Conservation (phyloP, 306 rosid species). For the Bauhinia variegata region DNA sequence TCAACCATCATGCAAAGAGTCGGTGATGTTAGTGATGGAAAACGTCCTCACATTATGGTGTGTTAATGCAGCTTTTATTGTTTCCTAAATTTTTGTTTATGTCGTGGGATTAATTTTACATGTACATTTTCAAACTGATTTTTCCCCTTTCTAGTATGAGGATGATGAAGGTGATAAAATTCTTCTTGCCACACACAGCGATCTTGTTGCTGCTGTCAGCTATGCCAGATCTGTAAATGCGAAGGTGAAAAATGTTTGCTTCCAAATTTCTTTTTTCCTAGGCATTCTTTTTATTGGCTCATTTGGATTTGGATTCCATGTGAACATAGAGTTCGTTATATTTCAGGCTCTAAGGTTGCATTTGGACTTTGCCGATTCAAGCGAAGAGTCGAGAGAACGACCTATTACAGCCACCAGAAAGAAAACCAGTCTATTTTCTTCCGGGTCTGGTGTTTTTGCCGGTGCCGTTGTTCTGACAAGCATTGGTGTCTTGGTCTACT, state of each 20-base stretch:
- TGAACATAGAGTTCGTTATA: too few species aligned
- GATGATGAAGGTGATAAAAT: conserved; percentile 95
- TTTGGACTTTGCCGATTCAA: conserved; percentile 61
- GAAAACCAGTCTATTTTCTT: conserved; percentile 39
- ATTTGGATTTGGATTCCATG: too few species aligned
- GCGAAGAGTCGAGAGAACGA: conserved; percentile 28
- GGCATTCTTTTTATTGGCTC: too few species aligned
- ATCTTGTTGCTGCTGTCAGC: conserved; percentile 73
- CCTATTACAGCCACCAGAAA: conserved; percentile 30
- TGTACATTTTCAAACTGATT: conserved; percentile 7
- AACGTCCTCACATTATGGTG: conserved; percentile 75
- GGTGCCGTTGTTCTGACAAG: conserved; percentile 62
- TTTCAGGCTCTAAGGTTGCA: conserved; percentile 82
- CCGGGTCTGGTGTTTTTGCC: conserved; percentile 57
- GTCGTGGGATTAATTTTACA: too few species aligned
- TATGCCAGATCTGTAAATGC: conserved; percentile 67
- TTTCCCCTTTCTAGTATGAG: conserved; percentile 63
- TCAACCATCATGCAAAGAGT: conserved; percentile 72
- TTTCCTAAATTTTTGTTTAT: too few species aligned
- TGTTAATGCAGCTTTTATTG: conserved; percentile 28
- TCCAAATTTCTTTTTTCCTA: conserved; percentile 14
- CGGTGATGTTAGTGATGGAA: conserved; percentile 42
- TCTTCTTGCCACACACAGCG: conserved; percentile 69
- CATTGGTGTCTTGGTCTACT: conserved; percentile 62
- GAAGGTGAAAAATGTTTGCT: conserved; percentile 63